phyloP scores from a whole-genome alignment of 805 yeast genomes.

The Lipomyces kockii region DNA sequence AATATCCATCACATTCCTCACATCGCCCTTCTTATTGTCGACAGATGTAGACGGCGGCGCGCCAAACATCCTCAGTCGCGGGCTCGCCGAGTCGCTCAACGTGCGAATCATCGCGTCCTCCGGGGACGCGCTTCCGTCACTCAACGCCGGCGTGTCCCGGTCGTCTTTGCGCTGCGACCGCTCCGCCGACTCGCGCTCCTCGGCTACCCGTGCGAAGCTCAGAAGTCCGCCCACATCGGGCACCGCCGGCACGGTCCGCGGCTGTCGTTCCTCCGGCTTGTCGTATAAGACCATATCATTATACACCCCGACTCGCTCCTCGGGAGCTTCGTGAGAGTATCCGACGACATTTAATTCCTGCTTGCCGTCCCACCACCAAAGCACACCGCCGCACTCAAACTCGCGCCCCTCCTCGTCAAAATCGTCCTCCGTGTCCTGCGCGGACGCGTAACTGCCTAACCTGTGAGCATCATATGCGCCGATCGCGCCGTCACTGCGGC shows the following conservation, averaged over 20 bases:
- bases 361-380: conserved; percentile 50
- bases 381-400: conserved; percentile 48
- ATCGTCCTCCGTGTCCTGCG: conserved; percentile 12
- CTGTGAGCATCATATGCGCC: background rate
- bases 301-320: background rate
- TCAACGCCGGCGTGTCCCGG: conserved; percentile 22
- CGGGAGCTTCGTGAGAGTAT: background rate
- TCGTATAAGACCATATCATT: background rate
- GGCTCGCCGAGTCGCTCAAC: conserved; percentile 8
- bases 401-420: conserved; percentile 39
- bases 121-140: conserved; percentile 32
- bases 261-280: conserved; percentile 3
- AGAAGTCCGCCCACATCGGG: conserved; percentile 18
- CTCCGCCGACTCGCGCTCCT: conserved; percentile 6
- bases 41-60: conserved; percentile 2
- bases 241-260: conserved; percentile 14
- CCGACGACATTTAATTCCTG: conserved; percentile 42
- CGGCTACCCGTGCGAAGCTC: conserved; percentile 14
- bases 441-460: background rate
- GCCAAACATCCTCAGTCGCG: conserved; percentile 8
- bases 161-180: conserved; percentile 1
- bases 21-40: background rate
- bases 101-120: conserved; percentile 23
- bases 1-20: conserved; percentile 32
- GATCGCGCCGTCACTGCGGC: background rate